phyloP scores from a whole-genome alignment of 75 land plant species.

The Sequoiadendron giganteum region DNA sequence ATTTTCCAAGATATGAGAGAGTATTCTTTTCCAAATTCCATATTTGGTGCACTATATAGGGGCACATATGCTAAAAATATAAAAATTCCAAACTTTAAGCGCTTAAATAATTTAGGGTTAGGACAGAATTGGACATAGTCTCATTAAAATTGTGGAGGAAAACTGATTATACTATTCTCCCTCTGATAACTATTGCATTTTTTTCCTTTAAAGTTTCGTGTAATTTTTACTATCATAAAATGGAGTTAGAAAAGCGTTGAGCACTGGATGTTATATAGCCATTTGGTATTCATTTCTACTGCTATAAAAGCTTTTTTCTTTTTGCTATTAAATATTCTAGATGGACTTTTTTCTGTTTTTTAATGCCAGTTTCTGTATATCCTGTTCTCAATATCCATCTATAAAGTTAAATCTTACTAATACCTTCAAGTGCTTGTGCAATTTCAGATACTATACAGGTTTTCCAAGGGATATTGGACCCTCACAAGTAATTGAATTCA shows the following conservation, averaged over 20 bases:
- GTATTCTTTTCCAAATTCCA: too few relatives aligned
- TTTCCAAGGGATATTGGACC: slow-evolving; percentile 73
- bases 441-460: slow-evolving; percentile 73
- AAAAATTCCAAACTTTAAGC: too few relatives aligned
- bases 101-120: background rate
- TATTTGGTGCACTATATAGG: too few relatives aligned
- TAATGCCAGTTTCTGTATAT: background rate
- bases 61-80: too few relatives aligned
- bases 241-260: background rate
- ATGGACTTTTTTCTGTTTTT: background rate
- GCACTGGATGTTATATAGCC: background rate
- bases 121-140: background rate
- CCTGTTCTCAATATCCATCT: background rate
- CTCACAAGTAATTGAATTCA: slow-evolving; percentile 69
- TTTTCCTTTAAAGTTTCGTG: background rate
- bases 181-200: background rate
- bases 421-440: background rate
- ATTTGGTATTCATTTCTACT: background rate
- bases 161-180: background rate
- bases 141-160: background rate
- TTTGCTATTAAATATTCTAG: background rate
- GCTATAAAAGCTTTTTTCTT: background rate
- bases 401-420: background rate
- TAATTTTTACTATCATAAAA: background rate
- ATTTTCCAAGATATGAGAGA: too few relatives aligned